Conservation (phyloP, 441 rosid species). For the Gossypium davidsonii region DNA sequence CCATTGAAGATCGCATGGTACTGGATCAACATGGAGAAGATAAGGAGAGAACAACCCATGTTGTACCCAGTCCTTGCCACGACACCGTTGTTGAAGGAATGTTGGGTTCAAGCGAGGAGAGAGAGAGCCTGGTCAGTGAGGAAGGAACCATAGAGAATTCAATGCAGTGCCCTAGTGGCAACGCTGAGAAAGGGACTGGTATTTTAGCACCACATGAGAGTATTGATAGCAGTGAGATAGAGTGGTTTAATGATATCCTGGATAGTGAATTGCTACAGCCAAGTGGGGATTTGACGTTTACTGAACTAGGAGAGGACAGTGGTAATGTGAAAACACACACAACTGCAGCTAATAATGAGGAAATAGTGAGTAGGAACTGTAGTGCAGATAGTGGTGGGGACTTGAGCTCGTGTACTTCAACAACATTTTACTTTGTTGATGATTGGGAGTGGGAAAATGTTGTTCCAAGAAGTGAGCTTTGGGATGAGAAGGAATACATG, state of each 20-base stretch:
- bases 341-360: not conserved
- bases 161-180: conserved; percentile 5
- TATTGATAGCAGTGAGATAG: conserved; percentile 10
- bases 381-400: conserved; percentile 21
- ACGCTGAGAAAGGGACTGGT: conserved; percentile 11
- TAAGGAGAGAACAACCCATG: conserved; percentile 14
- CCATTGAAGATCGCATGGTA: conserved; percentile 1
- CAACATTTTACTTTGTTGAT: conserved; percentile 27
- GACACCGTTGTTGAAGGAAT: not conserved
- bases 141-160: conserved; percentile 8
- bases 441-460: conserved; percentile 50
- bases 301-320: not conserved
- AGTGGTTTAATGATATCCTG: conserved; percentile 25
- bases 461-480: conserved; percentile 16
- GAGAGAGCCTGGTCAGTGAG: not conserved
- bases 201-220: conserved; percentile 22
- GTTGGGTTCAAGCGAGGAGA: conserved; percentile 2
- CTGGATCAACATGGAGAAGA: not conserved
- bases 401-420: conserved; percentile 25
- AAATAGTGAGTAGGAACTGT: not conserved
- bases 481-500: conserved; percentile 14
- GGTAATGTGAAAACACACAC: not conserved
- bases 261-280: conserved; percentile 16
- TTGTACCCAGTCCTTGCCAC: not conserved
- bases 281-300: conserved; percentile 8